Base-by-base conservation (phyloP, 257 asterid species). In the Solanum gracilifrons region DNA sequence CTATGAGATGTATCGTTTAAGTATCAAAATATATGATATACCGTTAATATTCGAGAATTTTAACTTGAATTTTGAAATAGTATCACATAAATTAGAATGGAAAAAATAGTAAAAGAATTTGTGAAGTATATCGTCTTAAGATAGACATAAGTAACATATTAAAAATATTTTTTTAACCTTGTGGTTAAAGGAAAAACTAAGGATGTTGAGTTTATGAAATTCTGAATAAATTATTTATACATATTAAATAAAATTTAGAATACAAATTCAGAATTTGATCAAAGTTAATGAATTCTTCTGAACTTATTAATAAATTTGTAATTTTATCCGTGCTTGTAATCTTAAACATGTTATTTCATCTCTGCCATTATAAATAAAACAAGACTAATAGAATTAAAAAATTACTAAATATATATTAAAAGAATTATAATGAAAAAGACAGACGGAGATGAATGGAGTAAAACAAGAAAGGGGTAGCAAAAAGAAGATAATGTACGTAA, bases 291-390 rank as follows among this genome's bases (percentile, higher is more conserved):
- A 6, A 29, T 68, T 29, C 5, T 13, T 68, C 1, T 68, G 1
- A 29, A 68, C 11, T 29, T 32, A 3, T 66, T 27, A 66, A 66
- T 13, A 27, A 66, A 66, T 27, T 12, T 66, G 0, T 66, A 66
- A 13, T 0, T 66, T 12, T 5, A 66, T 13, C 0, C 1, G 0
- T 68, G 0, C 2, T 29, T 29, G 5, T 68, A 3, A 13, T 29
- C 2, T 68, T 27, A 68, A 68, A 29, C 5, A 15, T 71, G 2
- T 15, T 31, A 71, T 71, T 2, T 1, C 3, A 31, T 31, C 1
- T 69, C 9, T 15, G 4, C 18, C 0, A 31, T 69, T 15, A 29
- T 2, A 4, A 2, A 31, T 69, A 69, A 69, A 29, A 29, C 1
- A 3, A 69, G 23, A 29, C 2, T 69, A 15, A 1, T 69, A 4